These are phyloP conservation scores for Petunia hybrid DNA, from an alignment of 305 asterid genomes.

Conservation along the genomic window DNA sequence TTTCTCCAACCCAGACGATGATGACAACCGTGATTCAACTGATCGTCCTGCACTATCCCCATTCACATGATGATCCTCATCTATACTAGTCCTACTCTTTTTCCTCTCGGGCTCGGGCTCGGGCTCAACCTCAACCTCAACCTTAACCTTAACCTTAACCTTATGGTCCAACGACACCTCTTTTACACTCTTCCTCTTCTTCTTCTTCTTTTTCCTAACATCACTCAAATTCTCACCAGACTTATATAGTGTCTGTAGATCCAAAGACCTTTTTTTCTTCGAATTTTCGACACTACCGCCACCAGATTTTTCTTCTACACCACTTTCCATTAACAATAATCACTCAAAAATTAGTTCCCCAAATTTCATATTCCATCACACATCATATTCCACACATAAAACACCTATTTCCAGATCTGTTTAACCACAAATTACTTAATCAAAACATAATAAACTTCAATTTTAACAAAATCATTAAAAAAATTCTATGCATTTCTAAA, in stretches of 20 bases:
- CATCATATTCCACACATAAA: slow-evolving; percentile 35
- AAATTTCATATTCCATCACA: slow-evolving; percentile 59
- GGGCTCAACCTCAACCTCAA: too few relatives aligned
- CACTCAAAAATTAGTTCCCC: slow-evolving; percentile 54
- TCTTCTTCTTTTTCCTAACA: slow-evolving; percentile 62
- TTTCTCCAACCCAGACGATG: slow-evolving; percentile 44
- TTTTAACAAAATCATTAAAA: slow-evolving; percentile 26
- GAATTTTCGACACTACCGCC: slow-evolving; percentile 63
- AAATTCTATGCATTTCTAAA: slow-evolving; percentile 42
- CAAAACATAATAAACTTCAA: slow-evolving; percentile 34
- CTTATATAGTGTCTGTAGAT: slow-evolving; percentile 78
- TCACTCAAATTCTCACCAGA: slow-evolving; percentile 58
- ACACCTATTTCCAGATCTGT: slow-evolving; percentile 70
- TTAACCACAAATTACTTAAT: slow-evolving; percentile 42
- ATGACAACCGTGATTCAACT: slow-evolving; percentile 32
- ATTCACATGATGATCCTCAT: slow-evolving; percentile 52
- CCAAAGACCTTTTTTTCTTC: slow-evolving; percentile 83
- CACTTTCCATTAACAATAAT: slow-evolving; percentile 80
- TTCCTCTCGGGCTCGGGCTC: slow-evolving; percentile 53
- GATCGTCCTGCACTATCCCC: slow-evolving; percentile 41
- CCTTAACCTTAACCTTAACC: not conserved
- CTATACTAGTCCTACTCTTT: slow-evolving; percentile 57
- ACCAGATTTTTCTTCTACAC: slow-evolving; percentile 57
- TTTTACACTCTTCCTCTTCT: slow-evolving; percentile 61
- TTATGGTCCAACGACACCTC: slow-evolving; percentile 61